Conservation (phyloP, 2,329 filamentous ascomycete genomes). For the Rhinocladiella similis region DNA sequence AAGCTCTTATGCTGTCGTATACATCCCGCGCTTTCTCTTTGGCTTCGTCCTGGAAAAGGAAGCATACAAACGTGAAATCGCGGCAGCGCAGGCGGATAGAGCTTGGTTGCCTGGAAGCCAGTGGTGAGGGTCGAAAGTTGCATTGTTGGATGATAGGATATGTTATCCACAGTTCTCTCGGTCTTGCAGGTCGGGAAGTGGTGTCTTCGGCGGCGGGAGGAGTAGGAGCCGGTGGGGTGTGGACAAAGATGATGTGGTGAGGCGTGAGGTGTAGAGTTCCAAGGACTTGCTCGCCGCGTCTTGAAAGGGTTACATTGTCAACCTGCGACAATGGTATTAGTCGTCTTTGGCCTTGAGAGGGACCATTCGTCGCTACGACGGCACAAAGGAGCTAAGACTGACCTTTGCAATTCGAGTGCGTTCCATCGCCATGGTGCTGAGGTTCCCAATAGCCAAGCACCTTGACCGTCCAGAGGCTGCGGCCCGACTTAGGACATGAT, state of each 20-base stretch:
- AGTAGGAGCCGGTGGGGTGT: slow-evolving; percentile 44
- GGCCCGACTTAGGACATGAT: neutral
- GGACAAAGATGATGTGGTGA: slow-evolving; percentile 66
- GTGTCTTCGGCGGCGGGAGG: slow-evolving; percentile 40
- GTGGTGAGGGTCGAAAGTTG: slow-evolving; percentile 71
- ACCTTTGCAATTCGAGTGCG: slow-evolving; percentile 32
- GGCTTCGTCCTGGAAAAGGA: slow-evolving; percentile 74
- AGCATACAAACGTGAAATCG: slow-evolving; percentile 91
- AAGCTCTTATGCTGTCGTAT: slow-evolving; percentile 79
- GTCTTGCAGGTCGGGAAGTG: slow-evolving; percentile 49
- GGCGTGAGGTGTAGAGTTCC: slow-evolving; percentile 64
- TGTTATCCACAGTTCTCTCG: slow-evolving; percentile 84
- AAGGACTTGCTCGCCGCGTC: slow-evolving; percentile 56
- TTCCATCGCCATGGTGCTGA: slow-evolving; percentile 29
- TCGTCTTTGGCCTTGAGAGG: neutral
- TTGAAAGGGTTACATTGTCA: slow-evolving; percentile 59
- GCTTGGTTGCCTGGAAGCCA: slow-evolving; percentile 68
- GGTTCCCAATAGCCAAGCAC: slow-evolving; percentile 3
- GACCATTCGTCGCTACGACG: no score
- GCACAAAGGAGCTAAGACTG: neutral
- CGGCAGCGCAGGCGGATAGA: slow-evolving; percentile 85
- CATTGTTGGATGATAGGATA: slow-evolving; percentile 89
- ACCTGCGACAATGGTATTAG: slow-evolving; percentile 37
- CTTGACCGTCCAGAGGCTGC: neutral
- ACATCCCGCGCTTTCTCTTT: slow-evolving; percentile 68